These are phyloP conservation scores for Thelonectria discophora DNA, from an alignment of 2,329 filamentous ascomycete species.

Conservation along the genomic window DNA sequence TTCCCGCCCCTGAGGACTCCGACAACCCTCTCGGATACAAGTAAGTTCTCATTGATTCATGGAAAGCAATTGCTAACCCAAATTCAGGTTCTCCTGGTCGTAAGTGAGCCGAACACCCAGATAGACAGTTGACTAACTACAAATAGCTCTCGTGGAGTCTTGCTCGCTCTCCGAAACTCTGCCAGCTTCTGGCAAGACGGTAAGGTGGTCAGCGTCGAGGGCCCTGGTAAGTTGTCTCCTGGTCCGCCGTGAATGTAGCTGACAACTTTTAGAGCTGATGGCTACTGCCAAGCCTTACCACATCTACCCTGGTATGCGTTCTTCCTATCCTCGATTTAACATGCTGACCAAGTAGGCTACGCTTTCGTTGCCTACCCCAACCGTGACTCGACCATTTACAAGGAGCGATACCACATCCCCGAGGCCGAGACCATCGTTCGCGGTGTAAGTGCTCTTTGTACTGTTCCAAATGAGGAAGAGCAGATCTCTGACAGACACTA, in stretches of 20 bases:
- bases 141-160: slow-evolving; percentile 74
- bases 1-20: slow-evolving; percentile 72
- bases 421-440: slow-evolving; percentile 91
- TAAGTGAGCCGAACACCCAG: neutral
- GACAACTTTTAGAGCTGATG: slow-evolving; percentile 73
- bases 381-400: slow-evolving; percentile 87
- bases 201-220: slow-evolving; percentile 72
- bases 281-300: slow-evolving; percentile 85
- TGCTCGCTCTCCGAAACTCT: slow-evolving; percentile 86
- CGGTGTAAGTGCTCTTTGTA: slow-evolving; percentile 46
- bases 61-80: neutral
- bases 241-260: neutral
- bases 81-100: slow-evolving; percentile 33
- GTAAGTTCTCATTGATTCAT: slow-evolving; percentile 30
- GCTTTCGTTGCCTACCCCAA: slow-evolving; percentile 94
- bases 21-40: slow-evolving; percentile 95
- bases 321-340: too few relatives aligned
- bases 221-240: slow-evolving; percentile 43
- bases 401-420: slow-evolving; percentile 88
- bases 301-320: slow-evolving; percentile 72
- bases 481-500: neutral
- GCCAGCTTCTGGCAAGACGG: slow-evolving; percentile 85
- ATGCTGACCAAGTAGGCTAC: slow-evolving; percentile 57
- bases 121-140: neutral
- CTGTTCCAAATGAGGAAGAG: too few relatives aligned